Percentiles rank a stretch among this genome's conserved stretches.
Conservation (phyloP, 176 grass and related monocot species). For the Aegilops speltoides region DNA sequence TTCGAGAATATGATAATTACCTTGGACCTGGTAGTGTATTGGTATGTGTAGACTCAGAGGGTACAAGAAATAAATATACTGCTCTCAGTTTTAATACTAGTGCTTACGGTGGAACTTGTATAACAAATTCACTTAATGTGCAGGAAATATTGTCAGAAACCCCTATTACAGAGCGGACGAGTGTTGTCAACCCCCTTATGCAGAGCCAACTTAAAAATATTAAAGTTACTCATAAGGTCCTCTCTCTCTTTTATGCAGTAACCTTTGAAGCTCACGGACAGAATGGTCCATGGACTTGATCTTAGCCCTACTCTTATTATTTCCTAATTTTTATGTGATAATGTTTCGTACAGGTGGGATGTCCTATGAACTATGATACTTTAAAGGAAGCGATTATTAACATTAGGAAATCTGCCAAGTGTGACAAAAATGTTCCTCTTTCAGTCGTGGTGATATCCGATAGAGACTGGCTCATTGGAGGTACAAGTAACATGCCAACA, state of each 20-base stretch:
- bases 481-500: slow-evolving; percentile 37
- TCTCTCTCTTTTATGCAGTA: not conserved
- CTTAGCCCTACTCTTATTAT: not conserved
- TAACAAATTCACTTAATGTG: slow-evolving; percentile 40
- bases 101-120: slow-evolving; percentile 18
- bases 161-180: slow-evolving; percentile 72
- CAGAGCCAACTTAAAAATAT: slow-evolving; percentile 84
- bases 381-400: slow-evolving; percentile 81
- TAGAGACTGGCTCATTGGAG: slow-evolving; percentile 78
- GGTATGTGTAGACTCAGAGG: slow-evolving; percentile 50
- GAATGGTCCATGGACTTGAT: not conserved
- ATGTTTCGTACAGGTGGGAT: slow-evolving; percentile 67
- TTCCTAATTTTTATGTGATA: slow-evolving; percentile 25
- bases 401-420: slow-evolving; percentile 47
- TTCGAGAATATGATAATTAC: slow-evolving; percentile 91
- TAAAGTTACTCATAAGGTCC: slow-evolving; percentile 72
- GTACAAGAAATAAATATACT: slow-evolving; percentile 3
- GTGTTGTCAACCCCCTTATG: slow-evolving; percentile 58
- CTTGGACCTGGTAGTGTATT: slow-evolving; percentile 93
- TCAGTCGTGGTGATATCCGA: slow-evolving; percentile 88
- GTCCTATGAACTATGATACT: slow-evolving; percentile 85
- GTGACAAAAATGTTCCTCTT: slow-evolving; percentile 56
- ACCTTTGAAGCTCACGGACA: not conserved
- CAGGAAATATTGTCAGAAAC: slow-evolving; percentile 97
- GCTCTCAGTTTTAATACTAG: slow-evolving; percentile 11